Evolutionary conservation across 2,329 filamentous ascomycete species (phyloP).

Genomic region (Claviceps sp.): DNA sequence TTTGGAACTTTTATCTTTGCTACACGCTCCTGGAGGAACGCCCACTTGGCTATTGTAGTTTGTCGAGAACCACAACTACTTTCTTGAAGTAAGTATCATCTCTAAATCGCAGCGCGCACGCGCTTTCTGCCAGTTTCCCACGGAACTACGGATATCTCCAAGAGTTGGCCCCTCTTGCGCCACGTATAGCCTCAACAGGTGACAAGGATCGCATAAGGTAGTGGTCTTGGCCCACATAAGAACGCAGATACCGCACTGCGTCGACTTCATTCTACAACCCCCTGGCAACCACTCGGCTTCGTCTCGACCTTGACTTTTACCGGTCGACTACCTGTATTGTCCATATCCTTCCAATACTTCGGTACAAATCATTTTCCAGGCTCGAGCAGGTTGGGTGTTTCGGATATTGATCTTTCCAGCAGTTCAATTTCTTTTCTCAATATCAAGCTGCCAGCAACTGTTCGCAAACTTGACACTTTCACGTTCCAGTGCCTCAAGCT

Average conservation of each 20-base stretch:
- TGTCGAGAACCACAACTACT: neutral
- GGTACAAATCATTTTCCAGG: neutral
- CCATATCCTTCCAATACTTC: neutral
- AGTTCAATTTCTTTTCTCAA: neutral
- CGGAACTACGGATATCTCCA: neutral
- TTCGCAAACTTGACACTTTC: neutral
- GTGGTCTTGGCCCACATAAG: neutral
- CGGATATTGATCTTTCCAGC: neutral
- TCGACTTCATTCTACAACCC: neutral
- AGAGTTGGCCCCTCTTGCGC: neutral
- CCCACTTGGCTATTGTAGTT: neutral
- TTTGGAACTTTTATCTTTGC: neutral
- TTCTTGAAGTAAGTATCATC: neutral
- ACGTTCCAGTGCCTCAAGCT: neutral
- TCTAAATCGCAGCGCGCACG: neutral
- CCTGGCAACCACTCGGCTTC: neutral
- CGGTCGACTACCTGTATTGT: neutral
- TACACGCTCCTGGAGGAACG: neutral
- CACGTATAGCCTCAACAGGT: slow-evolving; percentile 3
- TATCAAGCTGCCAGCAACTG: neutral
- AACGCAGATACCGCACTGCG: neutral
- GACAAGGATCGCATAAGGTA: neutral
- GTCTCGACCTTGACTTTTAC: neutral
- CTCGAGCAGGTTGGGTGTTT: neutral
- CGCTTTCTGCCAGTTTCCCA: neutral